Conservation (phyloP, 73 alveolate species). For the Durusdinium trenchii region DNA sequence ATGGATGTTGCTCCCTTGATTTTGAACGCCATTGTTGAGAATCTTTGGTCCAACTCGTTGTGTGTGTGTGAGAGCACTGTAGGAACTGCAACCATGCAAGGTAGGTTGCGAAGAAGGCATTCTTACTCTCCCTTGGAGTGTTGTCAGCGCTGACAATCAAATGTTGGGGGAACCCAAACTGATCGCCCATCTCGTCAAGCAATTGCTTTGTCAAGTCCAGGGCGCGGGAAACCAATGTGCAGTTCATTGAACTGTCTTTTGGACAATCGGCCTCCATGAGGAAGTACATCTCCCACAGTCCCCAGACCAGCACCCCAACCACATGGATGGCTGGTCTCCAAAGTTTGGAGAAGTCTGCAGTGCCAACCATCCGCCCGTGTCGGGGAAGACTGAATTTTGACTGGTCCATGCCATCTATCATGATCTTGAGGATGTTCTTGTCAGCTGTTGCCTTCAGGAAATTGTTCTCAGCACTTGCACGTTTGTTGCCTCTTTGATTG, state of each 20-base stretch:
- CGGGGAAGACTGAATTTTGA: neutral
- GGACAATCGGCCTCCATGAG: neutral
- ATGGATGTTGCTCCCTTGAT: neutral
- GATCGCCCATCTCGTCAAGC: neutral
- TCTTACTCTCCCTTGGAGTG: neutral
- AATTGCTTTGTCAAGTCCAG: neutral
- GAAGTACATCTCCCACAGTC: neutral
- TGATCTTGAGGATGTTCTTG: neutral
- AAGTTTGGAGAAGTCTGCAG: neutral
- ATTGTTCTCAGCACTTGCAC: neutral
- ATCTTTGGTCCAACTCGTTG: neutral
- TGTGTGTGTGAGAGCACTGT: neutral
- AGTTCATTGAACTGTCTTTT: neutral
- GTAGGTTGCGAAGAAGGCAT: neutral
- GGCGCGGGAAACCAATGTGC: neutral
- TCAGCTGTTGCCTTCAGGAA: neutral
- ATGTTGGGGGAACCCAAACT: neutral
- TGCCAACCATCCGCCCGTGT: neutral
- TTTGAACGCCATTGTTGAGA: neutral
- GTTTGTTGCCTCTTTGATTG: neutral
- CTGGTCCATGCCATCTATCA: neutral
- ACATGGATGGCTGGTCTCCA: neutral
- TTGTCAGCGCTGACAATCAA: neutral
- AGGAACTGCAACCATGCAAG: neutral
- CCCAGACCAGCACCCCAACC: neutral